Evolutionary conservation across 148 eudicot species (phyloP).

Genomic region (Dysphania ambrosioides): DNA sequence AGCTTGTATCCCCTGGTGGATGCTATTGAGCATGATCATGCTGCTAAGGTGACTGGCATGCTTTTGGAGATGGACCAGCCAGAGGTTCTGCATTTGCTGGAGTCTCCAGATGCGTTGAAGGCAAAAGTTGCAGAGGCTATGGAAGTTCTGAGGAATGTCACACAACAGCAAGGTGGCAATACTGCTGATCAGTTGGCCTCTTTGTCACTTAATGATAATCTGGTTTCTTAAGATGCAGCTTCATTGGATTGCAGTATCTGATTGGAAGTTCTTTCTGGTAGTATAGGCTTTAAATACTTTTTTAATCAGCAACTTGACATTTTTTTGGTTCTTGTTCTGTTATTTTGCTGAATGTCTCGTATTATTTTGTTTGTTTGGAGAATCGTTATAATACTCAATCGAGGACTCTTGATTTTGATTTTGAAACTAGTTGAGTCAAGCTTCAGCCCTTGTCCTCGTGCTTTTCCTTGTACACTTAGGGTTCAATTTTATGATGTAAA

Average conservation of each 20-base stretch:
- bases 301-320: slow-evolving; percentile 2
- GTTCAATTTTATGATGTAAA: neutral
- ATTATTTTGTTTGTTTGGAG: neutral
- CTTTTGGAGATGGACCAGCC: slow-evolving; percentile 90
- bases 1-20: slow-evolving; percentile 78
- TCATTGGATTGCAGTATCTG: neutral
- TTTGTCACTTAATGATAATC: slow-evolving; percentile 54
- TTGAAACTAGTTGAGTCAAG: neutral
- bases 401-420: neutral
- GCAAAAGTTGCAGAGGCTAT: slow-evolving; percentile 82
- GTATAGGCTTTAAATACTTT: neutral
- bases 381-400: neutral
- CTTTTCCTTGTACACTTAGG: neutral
- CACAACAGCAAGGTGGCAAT: slow-evolving; percentile 45
- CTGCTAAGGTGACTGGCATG: slow-evolving; percentile 91
- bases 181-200: slow-evolving; percentile 69
- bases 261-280: neutral
- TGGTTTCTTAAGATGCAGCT: slow-evolving; percentile 38
- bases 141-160: slow-evolving; percentile 80
- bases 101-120: slow-evolving; percentile 84
- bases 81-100: slow-evolving; percentile 76
- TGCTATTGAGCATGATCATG: slow-evolving; percentile 77
- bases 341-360: neutral
- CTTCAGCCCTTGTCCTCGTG: neutral
- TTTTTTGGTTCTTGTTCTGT: slow-evolving; percentile 4